Evolutionary conservation across 2,329 filamentous ascomycete species (phyloP).

Genomic region (Thelonectria discophora): DNA sequence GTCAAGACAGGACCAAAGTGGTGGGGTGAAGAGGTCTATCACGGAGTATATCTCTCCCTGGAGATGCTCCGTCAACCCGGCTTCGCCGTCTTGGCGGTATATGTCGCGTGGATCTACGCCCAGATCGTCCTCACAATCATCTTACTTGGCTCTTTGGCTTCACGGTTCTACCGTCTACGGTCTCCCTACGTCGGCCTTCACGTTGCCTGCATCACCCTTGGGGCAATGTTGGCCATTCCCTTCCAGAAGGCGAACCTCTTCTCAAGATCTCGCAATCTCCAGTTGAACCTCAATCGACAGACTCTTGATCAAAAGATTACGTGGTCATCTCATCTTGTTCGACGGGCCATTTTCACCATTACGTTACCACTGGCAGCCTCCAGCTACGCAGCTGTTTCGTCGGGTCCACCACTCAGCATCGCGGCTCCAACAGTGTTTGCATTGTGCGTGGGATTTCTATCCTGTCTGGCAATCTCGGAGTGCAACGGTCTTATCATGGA

Average conservation of each 20-base stretch:
- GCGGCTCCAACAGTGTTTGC: constrained; percentile 74
- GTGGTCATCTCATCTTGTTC: constrained; percentile 77
- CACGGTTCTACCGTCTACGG: constrained; percentile 70
- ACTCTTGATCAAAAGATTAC: constrained; percentile 70
- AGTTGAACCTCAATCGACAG: constrained; percentile 70
- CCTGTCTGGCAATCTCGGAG: constrained; percentile 77
- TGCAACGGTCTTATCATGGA: constrained; percentile 83
- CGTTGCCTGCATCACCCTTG: constrained; percentile 72
- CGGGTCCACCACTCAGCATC: constrained; percentile 67
- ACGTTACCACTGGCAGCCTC: constrained; percentile 72
- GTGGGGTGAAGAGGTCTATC: constrained; percentile 81
- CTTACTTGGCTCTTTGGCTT: constrained; percentile 76
- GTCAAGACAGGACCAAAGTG: constrained; percentile 75
- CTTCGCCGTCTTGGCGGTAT: constrained; percentile 76
- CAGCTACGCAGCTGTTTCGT: constrained; percentile 73
- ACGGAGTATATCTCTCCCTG: constrained; percentile 70
- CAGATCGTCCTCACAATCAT: constrained; percentile 78
- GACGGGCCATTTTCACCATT: constrained; percentile 73
- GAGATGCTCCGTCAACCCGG: constrained; percentile 80
- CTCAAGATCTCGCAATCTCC: constrained; percentile 68
- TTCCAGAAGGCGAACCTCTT: constrained; percentile 77
- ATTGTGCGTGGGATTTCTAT: constrained; percentile 73
- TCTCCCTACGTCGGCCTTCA: constrained; percentile 73
- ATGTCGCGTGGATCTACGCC: constrained; percentile 81
- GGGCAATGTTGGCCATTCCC: constrained; percentile 74